A percentile compares a stretch with the other conserved stretches of the same genome.
phyloP scores from a whole-genome alignment of 75 land plant genomes.

The Chamaecyparis obtusa region DNA sequence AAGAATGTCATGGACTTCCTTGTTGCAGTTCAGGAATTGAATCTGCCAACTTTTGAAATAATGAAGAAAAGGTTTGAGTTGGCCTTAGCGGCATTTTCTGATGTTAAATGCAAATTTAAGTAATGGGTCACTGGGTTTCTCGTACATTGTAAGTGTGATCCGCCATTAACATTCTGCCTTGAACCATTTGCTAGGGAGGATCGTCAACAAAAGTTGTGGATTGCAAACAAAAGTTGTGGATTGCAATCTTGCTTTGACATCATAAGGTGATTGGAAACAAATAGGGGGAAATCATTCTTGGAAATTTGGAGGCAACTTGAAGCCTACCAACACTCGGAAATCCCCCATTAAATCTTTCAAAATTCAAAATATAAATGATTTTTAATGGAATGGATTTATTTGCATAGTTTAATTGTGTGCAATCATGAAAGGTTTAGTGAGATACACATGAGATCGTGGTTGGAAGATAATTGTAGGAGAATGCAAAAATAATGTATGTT shows the following conservation, averaged over 20 bases:
- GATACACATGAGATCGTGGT: no score
- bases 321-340: slow-evolving; percentile 28
- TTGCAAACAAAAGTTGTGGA: no score
- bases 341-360: slow-evolving; percentile 29
- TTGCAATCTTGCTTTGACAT: slow-evolving; percentile 76
- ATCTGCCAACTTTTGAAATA: slow-evolving; percentile 85
- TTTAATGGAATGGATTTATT: no score
- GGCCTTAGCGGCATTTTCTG: not conserved
- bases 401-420: no score
- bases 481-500: no score
- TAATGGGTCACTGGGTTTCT: not conserved
- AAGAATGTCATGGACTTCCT: slow-evolving; percentile 93
- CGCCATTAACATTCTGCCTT: not conserved
- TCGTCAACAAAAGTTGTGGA: slow-evolving; percentile 74
- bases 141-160: not conserved
- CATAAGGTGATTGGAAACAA: slow-evolving; percentile 78
- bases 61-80: slow-evolving; percentile 65
- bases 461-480: no score
- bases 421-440: no score
- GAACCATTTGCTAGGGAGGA: slow-evolving; percentile 48
- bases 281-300: slow-evolving; percentile 66
- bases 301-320: slow-evolving; percentile 63
- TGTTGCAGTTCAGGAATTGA: slow-evolving; percentile 70
- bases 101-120: not conserved
- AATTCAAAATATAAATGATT: no score